phyloP scores from a whole-genome alignment of 371 early-diverging fungal genomes.

The Circinella minor region DNA sequence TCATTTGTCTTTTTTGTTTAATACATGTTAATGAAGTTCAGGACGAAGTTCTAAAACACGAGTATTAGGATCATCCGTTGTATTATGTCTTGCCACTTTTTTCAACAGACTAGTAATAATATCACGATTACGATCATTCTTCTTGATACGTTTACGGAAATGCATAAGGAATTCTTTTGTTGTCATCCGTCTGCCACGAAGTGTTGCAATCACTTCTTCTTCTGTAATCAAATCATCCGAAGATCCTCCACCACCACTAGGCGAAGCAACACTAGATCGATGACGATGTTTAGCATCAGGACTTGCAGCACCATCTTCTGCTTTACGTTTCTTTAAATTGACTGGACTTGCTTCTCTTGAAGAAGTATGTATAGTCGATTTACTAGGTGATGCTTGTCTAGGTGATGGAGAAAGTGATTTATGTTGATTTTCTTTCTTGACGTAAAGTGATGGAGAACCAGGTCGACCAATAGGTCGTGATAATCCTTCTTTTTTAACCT shows the following conservation, averaged over 20 bases:
- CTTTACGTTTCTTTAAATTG: slow-evolving; percentile 41
- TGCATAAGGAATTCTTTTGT: slow-evolving; percentile 71
- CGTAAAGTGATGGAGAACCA: slow-evolving; percentile 47
- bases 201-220: slow-evolving; percentile 63
- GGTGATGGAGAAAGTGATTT: slow-evolving; percentile 33
- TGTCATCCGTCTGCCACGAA: slow-evolving; percentile 63
- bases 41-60: slow-evolving; percentile 55
- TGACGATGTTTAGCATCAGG: slow-evolving; percentile 18
- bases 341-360: slow-evolving; percentile 9
- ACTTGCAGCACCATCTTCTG: slow-evolving; percentile 22
- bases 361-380: not conserved
- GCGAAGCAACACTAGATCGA: slow-evolving; percentile 5
- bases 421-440: slow-evolving; percentile 41
- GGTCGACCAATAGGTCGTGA: slow-evolving; percentile 51
- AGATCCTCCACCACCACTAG: slow-evolving; percentile 12
- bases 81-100: slow-evolving; percentile 62
- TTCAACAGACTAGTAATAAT: slow-evolving; percentile 64
- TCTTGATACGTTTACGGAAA: slow-evolving; percentile 72
- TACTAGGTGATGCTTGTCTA: slow-evolving; percentile 4
- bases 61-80: slow-evolving; percentile 49
- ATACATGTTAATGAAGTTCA: slow-evolving; percentile 23
- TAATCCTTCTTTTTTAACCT: slow-evolving; percentile 55
- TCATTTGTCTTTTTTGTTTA: too few relatives aligned
- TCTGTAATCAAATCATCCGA: slow-evolving; percentile 63
- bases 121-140: slow-evolving; percentile 63